Evolutionary conservation across 2,329 filamentous ascomycete genomes (phyloP).

Genomic region (Rhinocladiella mackenziei): DNA sequence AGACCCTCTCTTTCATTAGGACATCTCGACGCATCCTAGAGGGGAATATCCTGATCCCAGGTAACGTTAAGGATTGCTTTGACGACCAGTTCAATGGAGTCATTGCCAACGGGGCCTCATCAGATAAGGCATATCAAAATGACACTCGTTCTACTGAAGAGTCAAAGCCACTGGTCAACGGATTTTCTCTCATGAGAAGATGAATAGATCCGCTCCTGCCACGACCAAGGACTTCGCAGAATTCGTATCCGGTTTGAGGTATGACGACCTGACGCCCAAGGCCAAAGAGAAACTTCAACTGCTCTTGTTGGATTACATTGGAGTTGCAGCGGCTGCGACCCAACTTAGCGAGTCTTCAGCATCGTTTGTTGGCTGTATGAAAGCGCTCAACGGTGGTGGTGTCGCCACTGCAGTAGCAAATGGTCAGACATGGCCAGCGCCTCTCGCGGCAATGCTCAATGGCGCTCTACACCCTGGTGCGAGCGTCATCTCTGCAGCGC

Average conservation of each 20-base stretch:
- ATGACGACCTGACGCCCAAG: background rate
- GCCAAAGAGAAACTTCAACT: conserved; percentile 5
- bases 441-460: conserved; percentile 36
- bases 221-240: background rate
- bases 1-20: conserved; percentile 17
- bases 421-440: background rate
- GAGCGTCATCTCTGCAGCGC: conserved; percentile 31
- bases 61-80: background rate
- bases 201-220: too few species aligned
- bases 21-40: conserved; percentile 17
- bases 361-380: background rate
- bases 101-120: background rate
- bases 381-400: background rate
- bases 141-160: too few species aligned
- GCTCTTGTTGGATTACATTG: conserved; percentile 19
- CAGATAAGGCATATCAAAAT: too few species aligned
- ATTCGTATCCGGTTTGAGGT: background rate
- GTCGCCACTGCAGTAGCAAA: background rate
- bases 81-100: background rate
- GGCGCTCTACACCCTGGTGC: conserved; percentile 42
- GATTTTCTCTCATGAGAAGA: too few species aligned
- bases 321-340: conserved; percentile 14
- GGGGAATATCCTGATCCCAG: conserved; percentile 14
- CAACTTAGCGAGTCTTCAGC: conserved; percentile 7
- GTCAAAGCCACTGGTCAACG: too few species aligned